phyloP scores from a whole-genome alignment of 257 asterid species.

The Capsicum chinense region DNA sequence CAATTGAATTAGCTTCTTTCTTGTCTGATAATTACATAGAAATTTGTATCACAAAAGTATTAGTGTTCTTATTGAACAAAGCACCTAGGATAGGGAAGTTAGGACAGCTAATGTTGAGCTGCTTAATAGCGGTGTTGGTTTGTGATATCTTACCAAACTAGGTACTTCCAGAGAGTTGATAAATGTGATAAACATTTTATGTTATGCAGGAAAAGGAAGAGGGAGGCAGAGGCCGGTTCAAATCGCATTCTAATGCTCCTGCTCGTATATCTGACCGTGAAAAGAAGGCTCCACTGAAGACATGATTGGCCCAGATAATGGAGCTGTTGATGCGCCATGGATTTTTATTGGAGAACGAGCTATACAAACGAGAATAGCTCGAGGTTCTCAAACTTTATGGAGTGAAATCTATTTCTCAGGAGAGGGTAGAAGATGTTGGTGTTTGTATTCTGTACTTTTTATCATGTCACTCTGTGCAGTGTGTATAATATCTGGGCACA shows the following conservation, averaged over 20 bases:
- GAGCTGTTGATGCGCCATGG: not conserved
- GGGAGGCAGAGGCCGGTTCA: conserved; percentile 86
- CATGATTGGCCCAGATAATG: conserved; percentile 36
- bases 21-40: not conserved
- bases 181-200: not conserved
- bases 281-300: conserved; percentile 94
- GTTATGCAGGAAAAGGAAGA: conserved; percentile 72
- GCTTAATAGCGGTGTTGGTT: not conserved
- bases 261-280: conserved; percentile 89
- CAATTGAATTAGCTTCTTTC: not conserved
- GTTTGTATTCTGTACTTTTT: conserved; percentile 8
- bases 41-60: not conserved
- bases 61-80: not conserved
- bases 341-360: not conserved
- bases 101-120: not conserved
- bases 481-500: not conserved
- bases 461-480: not conserved
- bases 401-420: not conserved
- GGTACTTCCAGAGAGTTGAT: not conserved
- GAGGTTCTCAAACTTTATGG: conserved; percentile 15
- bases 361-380: conserved; percentile 20
- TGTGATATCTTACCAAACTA: not conserved
- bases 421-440: not conserved
- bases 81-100: not conserved
- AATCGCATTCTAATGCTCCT: conserved; percentile 85